Percentiles rank a stretch among this genome's conserved stretches.
phyloP scores from a whole-genome alignment of 2,329 filamentous ascomycete species.

The Fusarium sp. region DNA sequence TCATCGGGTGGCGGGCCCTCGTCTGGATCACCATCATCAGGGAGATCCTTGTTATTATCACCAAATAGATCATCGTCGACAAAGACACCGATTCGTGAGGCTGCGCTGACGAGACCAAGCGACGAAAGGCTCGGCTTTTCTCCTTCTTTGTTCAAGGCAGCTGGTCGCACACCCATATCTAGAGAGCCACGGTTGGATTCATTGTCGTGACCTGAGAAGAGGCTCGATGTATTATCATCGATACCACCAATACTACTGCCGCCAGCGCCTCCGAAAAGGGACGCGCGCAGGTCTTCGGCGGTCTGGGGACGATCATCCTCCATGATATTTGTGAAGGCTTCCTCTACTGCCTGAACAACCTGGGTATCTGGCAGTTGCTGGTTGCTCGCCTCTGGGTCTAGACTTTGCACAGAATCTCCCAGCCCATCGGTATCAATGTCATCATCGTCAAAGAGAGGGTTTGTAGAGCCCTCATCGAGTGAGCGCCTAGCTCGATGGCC shows the following conservation, averaged over 20 bases:
- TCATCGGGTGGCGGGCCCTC: slow-evolving; percentile 68
- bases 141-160: slow-evolving; percentile 57
- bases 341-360: slow-evolving; percentile 92
- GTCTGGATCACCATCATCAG: slow-evolving; percentile 82
- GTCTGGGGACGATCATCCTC: slow-evolving; percentile 77
- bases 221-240: slow-evolving; percentile 59
- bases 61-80: slow-evolving; percentile 92
- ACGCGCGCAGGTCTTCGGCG: slow-evolving; percentile 73
- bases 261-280: slow-evolving; percentile 66
- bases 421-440: slow-evolving; percentile 78
- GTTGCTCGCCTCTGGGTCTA: slow-evolving; percentile 74
- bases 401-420: slow-evolving; percentile 78
- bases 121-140: slow-evolving; percentile 91
- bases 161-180: slow-evolving; percentile 60
- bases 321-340: slow-evolving; percentile 92
- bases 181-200: slow-evolving; percentile 72
- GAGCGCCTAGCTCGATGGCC: slow-evolving; percentile 70
- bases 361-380: slow-evolving; percentile 75
- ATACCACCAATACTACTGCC: slow-evolving; percentile 34
- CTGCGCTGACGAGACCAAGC: slow-evolving; percentile 87
- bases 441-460: slow-evolving; percentile 83
- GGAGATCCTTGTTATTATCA: slow-evolving; percentile 86
- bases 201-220: slow-evolving; percentile 66
- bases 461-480: slow-evolving; percentile 70
- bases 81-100: slow-evolving; percentile 91